Conservation (phyloP, 306 rosid species). For the Castanea mollissima region DNA sequence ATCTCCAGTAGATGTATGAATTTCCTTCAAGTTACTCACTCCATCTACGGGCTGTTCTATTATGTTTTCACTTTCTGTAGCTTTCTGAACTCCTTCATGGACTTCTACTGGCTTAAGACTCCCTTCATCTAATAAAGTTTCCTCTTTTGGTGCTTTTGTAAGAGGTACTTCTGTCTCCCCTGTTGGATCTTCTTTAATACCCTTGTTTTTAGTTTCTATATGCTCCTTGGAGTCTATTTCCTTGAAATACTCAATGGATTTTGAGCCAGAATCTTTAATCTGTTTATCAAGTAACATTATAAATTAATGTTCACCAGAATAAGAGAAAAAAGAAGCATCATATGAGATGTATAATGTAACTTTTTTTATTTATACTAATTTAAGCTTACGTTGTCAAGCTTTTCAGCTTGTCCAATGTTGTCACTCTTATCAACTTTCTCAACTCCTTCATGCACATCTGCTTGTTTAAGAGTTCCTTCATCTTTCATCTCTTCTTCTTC, state of each 20-base stretch:
- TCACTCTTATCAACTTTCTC: conserved; percentile 2
- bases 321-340: background rate
- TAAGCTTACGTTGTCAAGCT: conserved; percentile 13
- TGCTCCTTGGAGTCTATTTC: background rate
- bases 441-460: conserved; percentile 4
- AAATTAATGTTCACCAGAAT: background rate
- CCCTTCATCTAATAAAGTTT: too few relatives aligned
- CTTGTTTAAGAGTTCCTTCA: too few relatives aligned
- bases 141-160: too few relatives aligned
- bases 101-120: too few relatives aligned
- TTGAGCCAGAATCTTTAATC: background rate
- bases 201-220: background rate
- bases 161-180: too few relatives aligned
- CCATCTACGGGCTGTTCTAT: background rate
- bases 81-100: background rate
- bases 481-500: background rate
- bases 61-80: background rate
- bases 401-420: conserved; percentile 4
- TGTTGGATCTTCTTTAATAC: background rate
- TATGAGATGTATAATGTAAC: background rate
- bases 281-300: background rate
- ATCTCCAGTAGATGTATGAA: background rate
- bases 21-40: too few relatives aligned
- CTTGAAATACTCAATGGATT: background rate
- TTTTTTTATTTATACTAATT: background rate